These are phyloP conservation scores for Salix viminalis DNA, from an alignment of 345 rosid genomes.

Conservation along the genomic window DNA sequence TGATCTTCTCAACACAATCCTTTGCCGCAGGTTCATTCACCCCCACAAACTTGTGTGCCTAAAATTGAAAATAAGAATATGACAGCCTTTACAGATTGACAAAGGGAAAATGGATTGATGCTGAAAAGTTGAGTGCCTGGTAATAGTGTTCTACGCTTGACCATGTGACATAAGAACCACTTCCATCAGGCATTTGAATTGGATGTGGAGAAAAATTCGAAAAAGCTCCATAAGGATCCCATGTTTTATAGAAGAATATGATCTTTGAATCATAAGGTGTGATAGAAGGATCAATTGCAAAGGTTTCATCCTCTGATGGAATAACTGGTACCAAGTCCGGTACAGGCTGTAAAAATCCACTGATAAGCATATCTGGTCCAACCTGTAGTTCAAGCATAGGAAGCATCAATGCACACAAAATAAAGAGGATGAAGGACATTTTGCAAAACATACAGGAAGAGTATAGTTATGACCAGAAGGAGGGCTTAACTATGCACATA, in stretches of 20 bases:
- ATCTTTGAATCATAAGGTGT: constrained; percentile 63
- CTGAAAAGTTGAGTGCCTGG: constrained; percentile 50
- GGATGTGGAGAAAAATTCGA: constrained; percentile 90
- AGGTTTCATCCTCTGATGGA: constrained; percentile 76
- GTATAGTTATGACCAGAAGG: neutral
- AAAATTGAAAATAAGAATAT: constrained; percentile 1
- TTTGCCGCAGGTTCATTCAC: constrained; percentile 48
- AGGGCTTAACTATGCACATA: neutral
- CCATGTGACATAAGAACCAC: constrained; percentile 62
- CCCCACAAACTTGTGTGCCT: constrained; percentile 67
- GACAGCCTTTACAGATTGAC: neutral
- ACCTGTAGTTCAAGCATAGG: constrained; percentile 42
- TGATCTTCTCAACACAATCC: constrained; percentile 58
- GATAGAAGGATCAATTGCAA: constrained; percentile 76
- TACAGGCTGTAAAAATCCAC: constrained; percentile 88
- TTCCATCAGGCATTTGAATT: constrained; percentile 56
- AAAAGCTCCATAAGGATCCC: constrained; percentile 95
- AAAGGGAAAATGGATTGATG: constrained; percentile 11
- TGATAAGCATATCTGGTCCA: constrained; percentile 91
- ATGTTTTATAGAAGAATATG: constrained; percentile 84
- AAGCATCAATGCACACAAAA: constrained; percentile 5
- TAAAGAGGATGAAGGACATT: neutral
- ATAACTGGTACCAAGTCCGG: constrained; percentile 77
- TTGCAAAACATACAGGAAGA: neutral
- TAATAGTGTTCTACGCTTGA: constrained; percentile 78